These are phyloP conservation scores for Citrus cavaleriei DNA, from an alignment of 345 rosid genomes.

Conservation along the genomic window DNA sequence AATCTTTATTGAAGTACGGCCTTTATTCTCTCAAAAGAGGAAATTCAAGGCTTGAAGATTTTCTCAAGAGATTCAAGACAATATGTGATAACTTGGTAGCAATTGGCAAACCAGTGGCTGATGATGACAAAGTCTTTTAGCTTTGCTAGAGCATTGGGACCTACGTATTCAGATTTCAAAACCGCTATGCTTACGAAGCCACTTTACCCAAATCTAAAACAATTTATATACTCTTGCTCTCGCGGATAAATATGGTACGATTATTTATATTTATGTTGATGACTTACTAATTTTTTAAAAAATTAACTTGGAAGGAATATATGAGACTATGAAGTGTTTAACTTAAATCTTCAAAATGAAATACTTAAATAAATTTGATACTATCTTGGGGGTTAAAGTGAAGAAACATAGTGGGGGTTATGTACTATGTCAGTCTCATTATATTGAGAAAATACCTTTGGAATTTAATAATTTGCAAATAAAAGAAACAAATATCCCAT, in stretches of 20 bases:
- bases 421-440: too few species aligned
- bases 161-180: not conserved
- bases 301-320: too few species aligned
- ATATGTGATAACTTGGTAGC: not conserved
- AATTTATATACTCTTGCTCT: not conserved
- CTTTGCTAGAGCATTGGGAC: not conserved
- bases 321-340: too few species aligned
- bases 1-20: not conserved
- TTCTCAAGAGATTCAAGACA: not conserved
- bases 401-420: too few species aligned
- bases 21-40: not conserved
- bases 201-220: not conserved
- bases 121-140: not conserved
- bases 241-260: not conserved
- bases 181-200: not conserved
- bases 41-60: not conserved
- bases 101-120: not conserved
- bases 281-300: too few species aligned
- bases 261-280: too few species aligned
- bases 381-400: too few species aligned
- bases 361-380: too few species aligned
- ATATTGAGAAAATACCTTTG: too few species aligned
- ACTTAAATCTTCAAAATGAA: too few species aligned
- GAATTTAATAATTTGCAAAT: too few species aligned
- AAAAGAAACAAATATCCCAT: too few species aligned